phyloP scores from a whole-genome alignment of 2,329 filamentous ascomycete species.

The Alternaria consortialis region DNA sequence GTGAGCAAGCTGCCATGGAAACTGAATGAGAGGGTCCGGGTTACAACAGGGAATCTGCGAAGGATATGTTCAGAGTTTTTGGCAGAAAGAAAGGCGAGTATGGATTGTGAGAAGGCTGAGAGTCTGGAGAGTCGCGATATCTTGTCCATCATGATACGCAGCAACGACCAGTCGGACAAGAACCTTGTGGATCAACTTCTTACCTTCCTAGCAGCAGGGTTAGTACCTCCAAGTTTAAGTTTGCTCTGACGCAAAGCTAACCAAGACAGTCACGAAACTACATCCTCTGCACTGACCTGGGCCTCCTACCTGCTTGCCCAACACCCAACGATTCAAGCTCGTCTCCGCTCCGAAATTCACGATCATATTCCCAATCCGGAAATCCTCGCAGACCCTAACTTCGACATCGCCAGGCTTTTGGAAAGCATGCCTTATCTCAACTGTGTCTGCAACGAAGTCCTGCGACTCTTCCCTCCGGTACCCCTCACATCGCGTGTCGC shows the following conservation, averaged over 20 bases:
- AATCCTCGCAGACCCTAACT: slow-evolving; percentile 21
- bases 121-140: slow-evolving; percentile 52
- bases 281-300: slow-evolving; percentile 79
- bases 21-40: slow-evolving; percentile 54
- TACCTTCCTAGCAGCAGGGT: slow-evolving; percentile 66
- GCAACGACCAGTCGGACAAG: slow-evolving; percentile 62
- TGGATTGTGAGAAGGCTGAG: slow-evolving; percentile 45
- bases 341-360: slow-evolving; percentile 74
- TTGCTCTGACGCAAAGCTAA: not conserved
- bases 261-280: slow-evolving; percentile 72
- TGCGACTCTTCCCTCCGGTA: slow-evolving; percentile 52
- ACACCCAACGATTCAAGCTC: slow-evolving; percentile 70
- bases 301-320: slow-evolving; percentile 73
- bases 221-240: slow-evolving; percentile 26
- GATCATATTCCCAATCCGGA: slow-evolving; percentile 62
- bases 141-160: slow-evolving; percentile 60
- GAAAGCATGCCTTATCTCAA: slow-evolving; percentile 58
- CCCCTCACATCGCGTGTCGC: slow-evolving; percentile 45
- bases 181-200: slow-evolving; percentile 65
- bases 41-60: slow-evolving; percentile 49
- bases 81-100: slow-evolving; percentile 56
- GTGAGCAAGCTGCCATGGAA: slow-evolving; percentile 58
- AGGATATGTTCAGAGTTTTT: slow-evolving; percentile 59
- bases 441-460: slow-evolving; percentile 56
- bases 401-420: slow-evolving; percentile 49